Evolutionary conservation across 2,329 filamentous ascomycete genomes (phyloP), one percentile per base, ranked within the genome.

Genomic region (Calonectria pseudoreteaudii): DNA sequence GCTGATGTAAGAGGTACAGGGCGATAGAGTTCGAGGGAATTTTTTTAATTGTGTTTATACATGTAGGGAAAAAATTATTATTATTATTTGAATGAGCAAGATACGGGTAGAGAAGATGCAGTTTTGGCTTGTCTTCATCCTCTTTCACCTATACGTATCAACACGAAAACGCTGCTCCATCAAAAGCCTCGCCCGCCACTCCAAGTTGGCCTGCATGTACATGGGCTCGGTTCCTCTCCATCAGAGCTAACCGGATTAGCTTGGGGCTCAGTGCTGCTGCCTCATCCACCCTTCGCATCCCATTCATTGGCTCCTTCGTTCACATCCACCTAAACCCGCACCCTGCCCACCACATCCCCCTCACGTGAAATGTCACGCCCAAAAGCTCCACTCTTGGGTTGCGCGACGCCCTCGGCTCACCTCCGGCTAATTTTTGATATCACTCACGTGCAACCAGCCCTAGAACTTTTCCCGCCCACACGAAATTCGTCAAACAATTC

Each of bases 401-500:
- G 71, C 71, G 66, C 70, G 71, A 76, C 66, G 41, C 66, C 47
- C 66, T 44, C 76, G 80, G 79, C 68, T 81, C 77, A 83, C 80
- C 70, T 66, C 78, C 81, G 82, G 81, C 73, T 53, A 44, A 60
- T 38, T 53, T 71, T 73, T 53, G 50, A 68, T 75, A 78, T 78
- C 80, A 78, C 82, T 86, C 84, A 86, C 84, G 84, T 86, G 84
- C 79, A 77, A 76, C 79, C 78, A 85, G 85, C 85, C 85, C 86
- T 86, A 85, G 84, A 85, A 85, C 81, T 86, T 87, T 85, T 84
- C 80, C 82, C 79, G 84, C 84, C 85, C 85, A 86, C 85, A 86
- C 83, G 82, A 83, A 82, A 82, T 82, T 84, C 81, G 81, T 80
- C 80, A 82, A 85, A 81, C 80, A 82, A 80, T 84, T 83, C 81